Percentiles rank a stretch among this genome's conserved stretches.
phyloP scores from a whole-genome alignment of 768 basidiomycete species.

The Leccinellum rugosiceps region DNA sequence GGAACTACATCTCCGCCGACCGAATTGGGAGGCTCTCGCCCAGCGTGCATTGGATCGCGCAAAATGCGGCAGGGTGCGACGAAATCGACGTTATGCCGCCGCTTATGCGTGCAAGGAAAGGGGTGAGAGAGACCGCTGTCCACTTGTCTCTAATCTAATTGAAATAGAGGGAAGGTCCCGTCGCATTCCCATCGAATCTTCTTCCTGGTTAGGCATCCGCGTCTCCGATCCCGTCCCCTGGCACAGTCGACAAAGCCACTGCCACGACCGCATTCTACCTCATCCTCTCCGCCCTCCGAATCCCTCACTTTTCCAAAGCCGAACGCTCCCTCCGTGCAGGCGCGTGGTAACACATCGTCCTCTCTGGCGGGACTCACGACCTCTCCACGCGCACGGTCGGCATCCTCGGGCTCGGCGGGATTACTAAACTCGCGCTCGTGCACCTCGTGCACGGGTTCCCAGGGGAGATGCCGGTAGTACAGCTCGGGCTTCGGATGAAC shows the following conservation, averaged over 20 bases:
- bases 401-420: slow-evolving; percentile 74
- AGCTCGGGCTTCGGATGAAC: too few relatives aligned
- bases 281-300: slow-evolving; percentile 72
- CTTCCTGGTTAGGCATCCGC: slow-evolving; percentile 39
- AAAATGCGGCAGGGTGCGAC: slow-evolving; percentile 89
- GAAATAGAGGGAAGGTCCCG: too few relatives aligned
- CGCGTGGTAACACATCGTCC: slow-evolving; percentile 57
- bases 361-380: slow-evolving; percentile 53
- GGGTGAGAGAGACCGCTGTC: slow-evolving; percentile 58
- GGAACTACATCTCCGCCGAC: slow-evolving; percentile 42
- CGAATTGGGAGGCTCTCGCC: slow-evolving; percentile 53
- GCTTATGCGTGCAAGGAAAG: slow-evolving; percentile 61
- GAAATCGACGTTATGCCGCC: slow-evolving; percentile 81
- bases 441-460: slow-evolving; percentile 76
- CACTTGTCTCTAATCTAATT: neutral
- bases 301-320: slow-evolving; percentile 62
- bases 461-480: slow-evolving; percentile 71
- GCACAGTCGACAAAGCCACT: slow-evolving; percentile 86
- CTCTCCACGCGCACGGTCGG: slow-evolving; percentile 66
- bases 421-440: slow-evolving; percentile 66
- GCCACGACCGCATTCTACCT: slow-evolving; percentile 87
- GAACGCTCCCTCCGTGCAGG: slow-evolving; percentile 51
- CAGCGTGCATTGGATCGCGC: slow-evolving; percentile 77
- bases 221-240: slow-evolving; percentile 89
- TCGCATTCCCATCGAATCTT: too few relatives aligned